Percentiles rank a stretch among this genome's conserved stretches.
phyloP scores from a whole-genome alignment of 345 rosid genomes.

The Erysimum cheiranthoides region DNA sequence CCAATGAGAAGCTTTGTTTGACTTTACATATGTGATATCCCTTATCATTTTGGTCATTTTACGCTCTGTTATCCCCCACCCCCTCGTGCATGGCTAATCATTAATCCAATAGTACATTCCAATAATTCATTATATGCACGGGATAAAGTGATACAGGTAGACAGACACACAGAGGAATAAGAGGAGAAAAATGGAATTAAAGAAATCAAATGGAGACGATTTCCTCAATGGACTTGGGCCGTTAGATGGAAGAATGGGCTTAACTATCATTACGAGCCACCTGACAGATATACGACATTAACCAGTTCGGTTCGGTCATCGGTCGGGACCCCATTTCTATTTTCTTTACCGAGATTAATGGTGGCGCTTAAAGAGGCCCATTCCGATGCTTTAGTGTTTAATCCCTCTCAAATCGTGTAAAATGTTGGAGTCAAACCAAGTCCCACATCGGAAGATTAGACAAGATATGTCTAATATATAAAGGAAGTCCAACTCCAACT shows the following conservation, averaged over 20 bases:
- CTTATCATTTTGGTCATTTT: background rate
- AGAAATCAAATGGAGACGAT: background rate
- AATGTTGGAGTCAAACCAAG: no score
- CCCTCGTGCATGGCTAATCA: slow-evolving; percentile 26
- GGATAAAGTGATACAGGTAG: background rate
- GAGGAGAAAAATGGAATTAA: background rate
- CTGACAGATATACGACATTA: background rate
- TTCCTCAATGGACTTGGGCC: no score
- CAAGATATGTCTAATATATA: no score
- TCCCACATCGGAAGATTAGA: no score
- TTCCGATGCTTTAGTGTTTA: background rate
- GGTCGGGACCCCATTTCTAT: background rate
- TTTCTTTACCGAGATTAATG: slow-evolving; percentile 1
- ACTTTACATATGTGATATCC: slow-evolving; percentile 5
- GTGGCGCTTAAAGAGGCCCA: slow-evolving; percentile 1
- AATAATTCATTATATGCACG: slow-evolving; percentile 20
- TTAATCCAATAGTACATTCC: background rate
- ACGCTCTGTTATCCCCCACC: background rate
- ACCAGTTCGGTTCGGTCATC: background rate
- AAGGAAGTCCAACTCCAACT: no score
- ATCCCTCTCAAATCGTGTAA: background rate
- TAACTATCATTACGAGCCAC: slow-evolving; percentile 7
- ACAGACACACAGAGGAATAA: background rate
- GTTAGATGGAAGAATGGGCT: no score
- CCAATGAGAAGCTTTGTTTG: slow-evolving; percentile 14